Evolutionary conservation across 1,284 basidiomycete genomes (phyloP).

Genomic region (Mycosarcoma mackinlayi): DNA sequence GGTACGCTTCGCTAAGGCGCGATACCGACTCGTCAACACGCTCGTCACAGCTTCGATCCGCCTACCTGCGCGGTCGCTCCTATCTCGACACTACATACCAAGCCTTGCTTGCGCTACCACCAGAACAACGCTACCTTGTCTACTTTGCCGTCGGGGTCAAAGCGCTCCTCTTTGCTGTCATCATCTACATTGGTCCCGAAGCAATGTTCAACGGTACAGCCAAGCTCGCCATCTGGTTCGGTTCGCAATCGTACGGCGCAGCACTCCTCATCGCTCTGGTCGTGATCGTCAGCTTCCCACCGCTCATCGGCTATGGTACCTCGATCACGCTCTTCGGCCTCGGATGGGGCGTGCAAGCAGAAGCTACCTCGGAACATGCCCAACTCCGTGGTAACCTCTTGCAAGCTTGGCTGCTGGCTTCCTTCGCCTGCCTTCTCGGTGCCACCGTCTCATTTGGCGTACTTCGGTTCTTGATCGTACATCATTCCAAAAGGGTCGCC

Average conservation of each 20-base stretch:
- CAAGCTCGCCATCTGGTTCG: constrained; percentile 46
- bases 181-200: constrained; percentile 39
- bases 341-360: constrained; percentile 51
- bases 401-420: constrained; percentile 57
- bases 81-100: constrained; percentile 19
- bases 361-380: constrained; percentile 10
- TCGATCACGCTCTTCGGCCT: constrained; percentile 59
- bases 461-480: constrained; percentile 33
- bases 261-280: constrained; percentile 32
- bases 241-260: constrained; percentile 32
- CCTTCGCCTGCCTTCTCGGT: constrained; percentile 53
- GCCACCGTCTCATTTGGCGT: constrained; percentile 47
- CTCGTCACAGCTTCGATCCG: constrained; percentile 7
- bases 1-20: constrained; percentile 20
- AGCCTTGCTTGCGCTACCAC: constrained; percentile 25
- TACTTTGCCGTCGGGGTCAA: constrained; percentile 30
- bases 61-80: constrained; percentile 11
- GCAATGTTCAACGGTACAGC: constrained; percentile 47
- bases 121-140: constrained; percentile 32
- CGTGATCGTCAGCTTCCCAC: constrained; percentile 58
- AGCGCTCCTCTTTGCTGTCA: constrained; percentile 12
- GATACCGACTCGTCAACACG: neutral
- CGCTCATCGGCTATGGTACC: constrained; percentile 61
- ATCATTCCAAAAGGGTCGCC: constrained; percentile 23
- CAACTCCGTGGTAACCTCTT: constrained; percentile 28